phyloP scores from a whole-genome alignment of 805 yeast genomes.

The Ogataea siamensis region DNA sequence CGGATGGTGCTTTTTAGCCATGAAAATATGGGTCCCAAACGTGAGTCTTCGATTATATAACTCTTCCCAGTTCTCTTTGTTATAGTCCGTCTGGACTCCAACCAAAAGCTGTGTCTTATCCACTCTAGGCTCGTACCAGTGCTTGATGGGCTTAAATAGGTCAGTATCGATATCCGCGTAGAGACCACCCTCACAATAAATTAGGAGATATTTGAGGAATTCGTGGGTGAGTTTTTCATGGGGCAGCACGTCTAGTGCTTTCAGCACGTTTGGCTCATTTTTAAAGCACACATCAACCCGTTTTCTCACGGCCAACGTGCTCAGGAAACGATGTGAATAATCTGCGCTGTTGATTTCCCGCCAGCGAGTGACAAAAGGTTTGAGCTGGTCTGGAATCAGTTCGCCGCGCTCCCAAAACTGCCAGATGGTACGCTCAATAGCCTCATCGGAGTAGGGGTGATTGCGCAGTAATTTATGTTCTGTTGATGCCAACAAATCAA shows the following conservation, averaged over 20 bases:
- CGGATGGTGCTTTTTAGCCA: constrained; percentile 26
- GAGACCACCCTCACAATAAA: constrained; percentile 52
- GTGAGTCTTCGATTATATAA: constrained; percentile 21
- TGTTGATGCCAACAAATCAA: background rate
- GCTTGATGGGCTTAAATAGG: constrained; percentile 41
- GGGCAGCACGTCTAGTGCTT: constrained; percentile 46
- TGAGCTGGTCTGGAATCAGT: constrained; percentile 7
- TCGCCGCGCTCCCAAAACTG: constrained; percentile 13
- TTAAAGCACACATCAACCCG: background rate
- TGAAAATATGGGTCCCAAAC: constrained; percentile 19
- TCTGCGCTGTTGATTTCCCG: constrained; percentile 10
- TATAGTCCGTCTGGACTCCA: constrained; percentile 24
- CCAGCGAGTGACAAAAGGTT: constrained; percentile 15
- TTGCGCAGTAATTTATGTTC: constrained; percentile 1
- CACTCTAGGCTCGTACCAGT: constrained; percentile 22
- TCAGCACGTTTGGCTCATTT: constrained; percentile 45
- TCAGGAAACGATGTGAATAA: constrained; percentile 9
- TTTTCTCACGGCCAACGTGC: background rate
- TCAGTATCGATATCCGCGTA: constrained; percentile 54
- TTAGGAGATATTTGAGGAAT: constrained; percentile 48
- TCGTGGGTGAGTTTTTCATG: constrained; percentile 47
- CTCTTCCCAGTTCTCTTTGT: constrained; percentile 21
- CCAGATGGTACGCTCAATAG: constrained; percentile 9
- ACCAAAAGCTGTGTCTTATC: constrained; percentile 16
- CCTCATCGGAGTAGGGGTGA: background rate